Evolutionary conservation across 108 stramenopile genomes (phyloP).

Genomic region (Cyclotella sp.): DNA sequence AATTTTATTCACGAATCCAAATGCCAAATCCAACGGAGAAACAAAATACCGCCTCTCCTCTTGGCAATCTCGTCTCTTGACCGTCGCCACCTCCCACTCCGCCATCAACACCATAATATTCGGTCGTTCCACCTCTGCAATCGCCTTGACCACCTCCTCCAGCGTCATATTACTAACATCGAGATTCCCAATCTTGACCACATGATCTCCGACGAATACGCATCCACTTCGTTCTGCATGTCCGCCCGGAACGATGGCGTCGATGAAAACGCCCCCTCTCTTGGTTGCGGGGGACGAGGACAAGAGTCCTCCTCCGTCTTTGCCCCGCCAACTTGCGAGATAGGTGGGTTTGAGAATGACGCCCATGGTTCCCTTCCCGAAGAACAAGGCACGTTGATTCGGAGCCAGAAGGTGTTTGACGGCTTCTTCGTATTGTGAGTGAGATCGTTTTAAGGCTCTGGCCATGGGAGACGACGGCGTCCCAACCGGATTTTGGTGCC

Average conservation of each 20-base stretch:
- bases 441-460: background rate
- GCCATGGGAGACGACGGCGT: background rate
- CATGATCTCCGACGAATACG: conserved; percentile 68
- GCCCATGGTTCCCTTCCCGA: conserved; percentile 82
- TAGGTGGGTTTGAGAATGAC: conserved; percentile 84
- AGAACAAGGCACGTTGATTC: conserved; percentile 73
- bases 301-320: conserved; percentile 35
- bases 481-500: background rate
- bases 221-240: conserved; percentile 75
- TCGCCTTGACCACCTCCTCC: conserved; percentile 64
- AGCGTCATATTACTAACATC: conserved; percentile 79
- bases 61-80: conserved; percentile 20
- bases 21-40: conserved; percentile 46
- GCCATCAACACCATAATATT: conserved; percentile 69
- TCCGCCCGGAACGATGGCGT: conserved; percentile 76
- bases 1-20: conserved; percentile 46
- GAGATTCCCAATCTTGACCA: conserved; percentile 68
- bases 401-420: conserved; percentile 53
- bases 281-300: conserved; percentile 29
- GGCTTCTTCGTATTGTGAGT: conserved; percentile 43
- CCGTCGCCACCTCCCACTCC: conserved; percentile 50
- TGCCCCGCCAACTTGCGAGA: conserved; percentile 55
- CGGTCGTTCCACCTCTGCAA: conserved; percentile 71
- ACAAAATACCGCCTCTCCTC: conserved; percentile 19
- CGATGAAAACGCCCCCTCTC: conserved; percentile 81